Conservation (phyloP, 2,329 filamentous ascomycete species). For the Eutypella sp. region DNA sequence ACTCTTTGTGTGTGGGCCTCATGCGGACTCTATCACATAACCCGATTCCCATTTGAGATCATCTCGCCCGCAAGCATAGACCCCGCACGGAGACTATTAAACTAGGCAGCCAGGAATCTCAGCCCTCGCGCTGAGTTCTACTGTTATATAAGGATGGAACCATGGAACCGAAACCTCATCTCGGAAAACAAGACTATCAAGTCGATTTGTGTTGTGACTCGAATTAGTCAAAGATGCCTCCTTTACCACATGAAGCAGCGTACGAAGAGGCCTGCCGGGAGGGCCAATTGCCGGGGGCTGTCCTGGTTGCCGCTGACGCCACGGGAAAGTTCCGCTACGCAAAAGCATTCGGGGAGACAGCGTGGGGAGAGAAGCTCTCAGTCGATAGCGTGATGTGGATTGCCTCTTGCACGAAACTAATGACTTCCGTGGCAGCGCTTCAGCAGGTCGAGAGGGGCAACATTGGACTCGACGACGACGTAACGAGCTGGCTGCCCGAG, state of each 20-base stretch:
- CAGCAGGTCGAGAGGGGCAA: conserved; percentile 10
- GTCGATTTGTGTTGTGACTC: no score
- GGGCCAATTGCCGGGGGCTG: conserved; percentile 7
- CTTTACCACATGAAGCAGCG: conserved; percentile 7
- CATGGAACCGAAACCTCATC: no score
- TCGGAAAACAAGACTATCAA: no score
- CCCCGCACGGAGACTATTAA: no score
- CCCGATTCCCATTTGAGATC: no score
- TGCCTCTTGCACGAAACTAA: conserved; percentile 12
- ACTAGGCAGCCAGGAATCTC: no score
- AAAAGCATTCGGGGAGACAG: conserved; percentile 10
- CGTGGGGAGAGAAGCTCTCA: conserved; percentile 7
- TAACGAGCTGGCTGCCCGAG: conserved; percentile 8
- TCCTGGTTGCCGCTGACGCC: conserved; percentile 6
- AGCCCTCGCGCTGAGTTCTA: no score
- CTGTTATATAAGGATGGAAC: no score
- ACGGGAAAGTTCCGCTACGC: conserved; percentile 10
- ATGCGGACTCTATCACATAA: no score
- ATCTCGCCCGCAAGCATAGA: no score
- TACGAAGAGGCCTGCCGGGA: conserved; percentile 8
- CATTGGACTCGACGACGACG: conserved; percentile 12
- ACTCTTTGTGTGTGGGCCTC: no score
- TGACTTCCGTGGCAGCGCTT: conserved; percentile 10
- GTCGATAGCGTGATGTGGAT: conserved; percentile 11
- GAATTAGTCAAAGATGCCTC: conserved; percentile 1